Evolutionary conservation across 1,139 yeast species (phyloP).

Genomic region (Candida pseudoviswanathii): DNA sequence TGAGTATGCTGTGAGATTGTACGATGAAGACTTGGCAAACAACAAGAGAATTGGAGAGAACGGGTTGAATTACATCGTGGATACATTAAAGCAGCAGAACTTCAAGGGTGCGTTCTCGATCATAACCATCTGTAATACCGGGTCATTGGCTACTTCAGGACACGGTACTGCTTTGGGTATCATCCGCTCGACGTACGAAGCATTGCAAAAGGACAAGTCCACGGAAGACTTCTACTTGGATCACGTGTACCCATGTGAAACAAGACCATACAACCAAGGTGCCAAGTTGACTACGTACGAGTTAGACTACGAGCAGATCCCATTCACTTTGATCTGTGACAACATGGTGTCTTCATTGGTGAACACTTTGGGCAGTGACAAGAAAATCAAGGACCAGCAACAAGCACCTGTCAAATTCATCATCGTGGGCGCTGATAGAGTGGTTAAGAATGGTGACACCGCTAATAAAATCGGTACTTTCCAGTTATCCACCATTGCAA

Average conservation of each 20-base stretch:
- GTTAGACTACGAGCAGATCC: constrained; percentile 79
- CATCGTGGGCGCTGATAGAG: constrained; percentile 98
- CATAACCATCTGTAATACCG: constrained; percentile 83
- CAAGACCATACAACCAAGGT: constrained; percentile 97
- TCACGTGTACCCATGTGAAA: constrained; percentile 86
- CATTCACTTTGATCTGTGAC: constrained; percentile 87
- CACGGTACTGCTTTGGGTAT: constrained; percentile 97
- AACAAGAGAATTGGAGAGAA: constrained; percentile 77
- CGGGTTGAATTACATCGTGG: constrained; percentile 71
- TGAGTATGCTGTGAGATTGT: constrained; percentile 58
- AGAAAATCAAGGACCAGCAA: constrained; percentile 18
- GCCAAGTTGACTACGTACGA: constrained; percentile 92
- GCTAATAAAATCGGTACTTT: constrained; percentile 98
- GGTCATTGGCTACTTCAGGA: constrained; percentile 94
- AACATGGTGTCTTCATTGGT: constrained; percentile 87
- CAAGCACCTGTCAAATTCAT: constrained; percentile 74
- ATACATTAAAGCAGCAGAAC: constrained; percentile 46
- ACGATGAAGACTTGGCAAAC: constrained; percentile 74
- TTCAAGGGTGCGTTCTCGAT: constrained; percentile 74
- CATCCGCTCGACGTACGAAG: constrained; percentile 66
- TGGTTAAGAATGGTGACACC: constrained; percentile 89
- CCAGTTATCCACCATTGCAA: constrained; percentile 75
- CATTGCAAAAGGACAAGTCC: constrained; percentile 30
- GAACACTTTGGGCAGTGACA: constrained; percentile 26
- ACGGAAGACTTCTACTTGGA: constrained; percentile 47